Evolutionary conservation across 2,329 filamentous ascomycete species (phyloP).

Genomic region (Tetracladium maxilliforme): DNA sequence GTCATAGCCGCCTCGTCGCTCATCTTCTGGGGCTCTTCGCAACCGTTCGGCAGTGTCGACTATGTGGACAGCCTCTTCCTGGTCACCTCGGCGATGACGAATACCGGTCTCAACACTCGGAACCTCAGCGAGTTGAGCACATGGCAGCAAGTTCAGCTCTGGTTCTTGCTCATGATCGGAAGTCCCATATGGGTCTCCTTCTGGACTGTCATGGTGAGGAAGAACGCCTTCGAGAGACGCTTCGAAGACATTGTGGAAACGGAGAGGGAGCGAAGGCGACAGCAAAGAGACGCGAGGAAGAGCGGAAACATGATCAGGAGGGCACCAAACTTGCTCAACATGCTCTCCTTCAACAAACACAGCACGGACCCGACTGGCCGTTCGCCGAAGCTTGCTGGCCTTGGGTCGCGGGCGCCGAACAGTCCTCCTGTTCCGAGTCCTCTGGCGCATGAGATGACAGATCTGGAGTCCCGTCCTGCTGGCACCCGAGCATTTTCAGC

Average conservation of each 20-base stretch:
- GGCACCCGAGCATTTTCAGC: too few species aligned
- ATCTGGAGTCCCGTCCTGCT: too few species aligned
- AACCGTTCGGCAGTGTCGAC: slow-evolving; percentile 31
- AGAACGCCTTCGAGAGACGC: slow-evolving; percentile 44
- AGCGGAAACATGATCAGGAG: slow-evolving; percentile 3
- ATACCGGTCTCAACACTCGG: slow-evolving; percentile 53
- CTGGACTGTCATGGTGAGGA: slow-evolving; percentile 45
- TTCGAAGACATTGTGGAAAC: slow-evolving; percentile 36
- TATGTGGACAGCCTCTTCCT: slow-evolving; percentile 56
- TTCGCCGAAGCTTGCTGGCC: not conserved
- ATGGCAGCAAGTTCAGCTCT: slow-evolving; percentile 53
- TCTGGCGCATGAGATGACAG: not conserved
- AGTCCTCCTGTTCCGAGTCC: not conserved
- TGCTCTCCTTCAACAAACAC: not conserved
- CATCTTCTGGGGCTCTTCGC: slow-evolving; percentile 45
- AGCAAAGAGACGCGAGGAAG: slow-evolving; percentile 8
- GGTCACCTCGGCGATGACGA: slow-evolving; percentile 50
- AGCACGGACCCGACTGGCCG: not conserved
- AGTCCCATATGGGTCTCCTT: slow-evolving; percentile 53
- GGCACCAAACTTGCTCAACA: not conserved
- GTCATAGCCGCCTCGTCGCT: slow-evolving; percentile 38
- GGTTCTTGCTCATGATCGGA: slow-evolving; percentile 49
- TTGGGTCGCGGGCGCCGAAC: not conserved
- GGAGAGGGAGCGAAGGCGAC: slow-evolving; percentile 16
- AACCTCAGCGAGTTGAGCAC: slow-evolving; percentile 49